Percentiles rank a stretch among this genome's conserved stretches.
Conservation (phyloP, 371 early-diverging fungal genomes). For the Syncephalastrum monosporum region DNA sequence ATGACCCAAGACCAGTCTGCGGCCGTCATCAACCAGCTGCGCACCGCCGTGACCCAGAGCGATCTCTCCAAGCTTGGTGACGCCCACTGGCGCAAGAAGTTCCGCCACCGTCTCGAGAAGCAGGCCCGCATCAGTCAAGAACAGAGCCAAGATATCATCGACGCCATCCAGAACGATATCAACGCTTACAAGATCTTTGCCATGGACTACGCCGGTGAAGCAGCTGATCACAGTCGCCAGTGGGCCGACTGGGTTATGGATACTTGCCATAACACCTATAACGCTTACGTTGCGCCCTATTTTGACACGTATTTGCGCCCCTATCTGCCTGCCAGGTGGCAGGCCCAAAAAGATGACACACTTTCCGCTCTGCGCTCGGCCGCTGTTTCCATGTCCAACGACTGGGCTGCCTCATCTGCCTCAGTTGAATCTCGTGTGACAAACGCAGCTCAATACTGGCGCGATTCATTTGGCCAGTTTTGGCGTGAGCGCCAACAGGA, state of each 20-base stretch:
- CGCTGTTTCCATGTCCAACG: constrained; percentile 12
- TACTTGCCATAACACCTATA: too few relatives aligned
- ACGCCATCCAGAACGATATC: constrained; percentile 28
- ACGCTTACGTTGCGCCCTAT: too few relatives aligned
- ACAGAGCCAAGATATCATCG: constrained; percentile 26
- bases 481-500: constrained; percentile 40
- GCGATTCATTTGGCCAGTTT: constrained; percentile 30
- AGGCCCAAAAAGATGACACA: too few relatives aligned
- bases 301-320: too few relatives aligned
- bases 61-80: constrained; percentile 31
- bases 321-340: too few relatives aligned
- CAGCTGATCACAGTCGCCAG: constrained; percentile 22
- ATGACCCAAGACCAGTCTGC: constrained; percentile 35
- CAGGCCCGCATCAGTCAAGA: constrained; percentile 30
- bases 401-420: constrained; percentile 9
- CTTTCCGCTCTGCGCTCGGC: constrained; percentile 7
- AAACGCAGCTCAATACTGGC: constrained; percentile 18
- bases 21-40: constrained; percentile 19
- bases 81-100: constrained; percentile 34
- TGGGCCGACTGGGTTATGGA: constrained; percentile 9
- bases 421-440: constrained; percentile 21
- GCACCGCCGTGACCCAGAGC: constrained; percentile 24
- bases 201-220: constrained; percentile 38
- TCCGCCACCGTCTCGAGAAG: constrained; percentile 27
- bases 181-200: constrained; percentile 50